Evolutionary conservation across 2,329 filamentous ascomycete species (phyloP), one percentile per base, ranked within the genome.

Genomic region (Chaetomiaceae sp.): DNA sequence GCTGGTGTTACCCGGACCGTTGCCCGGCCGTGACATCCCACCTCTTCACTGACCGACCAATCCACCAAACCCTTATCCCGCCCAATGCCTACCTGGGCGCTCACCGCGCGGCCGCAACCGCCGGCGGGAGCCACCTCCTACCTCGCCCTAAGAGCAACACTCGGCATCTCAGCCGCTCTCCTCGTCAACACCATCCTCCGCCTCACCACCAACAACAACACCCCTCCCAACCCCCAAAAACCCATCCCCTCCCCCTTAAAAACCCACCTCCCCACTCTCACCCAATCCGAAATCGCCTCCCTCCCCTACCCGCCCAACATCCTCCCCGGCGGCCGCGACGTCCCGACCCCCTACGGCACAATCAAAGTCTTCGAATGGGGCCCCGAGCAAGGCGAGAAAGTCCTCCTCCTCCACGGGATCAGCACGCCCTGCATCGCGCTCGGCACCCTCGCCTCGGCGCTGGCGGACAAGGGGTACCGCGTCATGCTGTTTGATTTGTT

Each of bases 361-460:
- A 80, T 89, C 57, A 75, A 85, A 42, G 84, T 89, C 3, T 92
- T 90, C 66, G 90, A 95, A 73, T 94, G 85, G 79, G 90, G 90
- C 0, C 87, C 88, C 0, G 77, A 82, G 54, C 72, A 78, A 33
- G 89, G 88, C 1, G 78, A 82, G 25, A 90, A 85, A 64, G 83
- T 92, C 1, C 71, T 95, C 14, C 72, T 95, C 23, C 71, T 95
- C 15, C 90, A 92, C 68, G 90, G 90, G 5, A 91, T 94, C 63
- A 88, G 83, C 46, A 94, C 89, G 6, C 89, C 90, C 0, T 84
- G 83, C 57, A 73, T 91, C 44, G 79, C 87, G 0, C 71, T 92
- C 17, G 83, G 82, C 2, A 77, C 80, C 38, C 67, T 94, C 33
- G 87, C 86, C 14, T 75, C 82, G 64, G 79, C 77, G 48, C 75